Evolutionary conservation across 306 rosid species (phyloP).

Genomic region (Canavalia gladiata): DNA sequence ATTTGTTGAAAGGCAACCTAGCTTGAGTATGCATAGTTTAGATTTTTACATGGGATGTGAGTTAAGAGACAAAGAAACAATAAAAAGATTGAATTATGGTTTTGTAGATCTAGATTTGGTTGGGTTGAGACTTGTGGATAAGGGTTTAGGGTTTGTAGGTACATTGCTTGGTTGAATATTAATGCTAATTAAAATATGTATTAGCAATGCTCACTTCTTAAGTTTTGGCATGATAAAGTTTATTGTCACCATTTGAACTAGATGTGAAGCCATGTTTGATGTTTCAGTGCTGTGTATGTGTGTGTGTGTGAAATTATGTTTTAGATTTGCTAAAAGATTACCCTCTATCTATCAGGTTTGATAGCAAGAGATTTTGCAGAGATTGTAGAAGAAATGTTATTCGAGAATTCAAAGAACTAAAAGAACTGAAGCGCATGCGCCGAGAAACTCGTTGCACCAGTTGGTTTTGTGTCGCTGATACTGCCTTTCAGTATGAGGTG

Average conservation of each 20-base stretch:
- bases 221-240: too few species aligned
- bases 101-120: too few species aligned
- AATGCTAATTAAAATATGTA: too few species aligned
- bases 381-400: constrained; percentile 99
- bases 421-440: constrained; percentile 93
- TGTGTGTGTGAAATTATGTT: neutral
- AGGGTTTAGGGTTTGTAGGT: too few species aligned
- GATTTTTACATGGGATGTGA: constrained; percentile 12
- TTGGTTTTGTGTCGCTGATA: constrained; percentile 98
- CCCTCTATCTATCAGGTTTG: constrained; percentile 75
- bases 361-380: constrained; percentile 99
- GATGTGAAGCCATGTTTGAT: too few species aligned
- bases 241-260: too few species aligned
- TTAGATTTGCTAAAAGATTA: constrained; percentile 45
- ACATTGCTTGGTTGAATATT: too few species aligned
- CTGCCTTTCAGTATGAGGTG: constrained; percentile 97
- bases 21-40: neutral
- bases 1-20: constrained; percentile 7
- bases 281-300: too few species aligned
- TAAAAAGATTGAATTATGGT: constrained; percentile 9
- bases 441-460: constrained; percentile 96
- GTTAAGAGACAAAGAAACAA: constrained; percentile 27
- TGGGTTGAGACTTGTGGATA: too few species aligned
- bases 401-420: constrained; percentile 97
- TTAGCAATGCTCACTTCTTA: too few species aligned